Conservation (phyloP, 1,284 basidiomycete genomes). For the Pisolithus thermaeus region DNA sequence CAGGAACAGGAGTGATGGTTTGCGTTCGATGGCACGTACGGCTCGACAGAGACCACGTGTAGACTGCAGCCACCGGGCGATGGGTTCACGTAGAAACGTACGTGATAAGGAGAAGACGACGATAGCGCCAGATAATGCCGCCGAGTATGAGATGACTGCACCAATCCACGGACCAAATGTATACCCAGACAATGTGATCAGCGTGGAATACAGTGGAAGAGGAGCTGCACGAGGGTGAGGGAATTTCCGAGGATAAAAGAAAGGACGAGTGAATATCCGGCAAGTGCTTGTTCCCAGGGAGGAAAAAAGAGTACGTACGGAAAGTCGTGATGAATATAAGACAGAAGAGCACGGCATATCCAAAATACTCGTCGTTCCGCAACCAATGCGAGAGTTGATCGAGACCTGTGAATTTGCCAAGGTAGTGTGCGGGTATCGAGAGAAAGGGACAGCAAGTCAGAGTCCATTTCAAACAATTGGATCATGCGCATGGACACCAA, state of each 20-base stretch:
- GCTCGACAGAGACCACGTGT: slow-evolving; percentile 64
- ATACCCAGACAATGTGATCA: slow-evolving; percentile 84
- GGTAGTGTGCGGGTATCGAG: background rate
- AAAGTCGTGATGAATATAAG: slow-evolving; percentile 80
- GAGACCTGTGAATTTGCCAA: slow-evolving; percentile 40
- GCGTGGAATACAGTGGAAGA: slow-evolving; percentile 80
- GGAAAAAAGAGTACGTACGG: slow-evolving; percentile 47
- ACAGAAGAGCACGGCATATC: slow-evolving; percentile 66
- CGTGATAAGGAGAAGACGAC: slow-evolving; percentile 75
- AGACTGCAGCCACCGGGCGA: slow-evolving; percentile 66
- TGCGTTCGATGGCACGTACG: slow-evolving; percentile 82
- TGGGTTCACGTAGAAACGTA: slow-evolving; percentile 60
- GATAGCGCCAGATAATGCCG: slow-evolving; percentile 77
- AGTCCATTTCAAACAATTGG: background rate
- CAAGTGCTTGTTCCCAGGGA: slow-evolving; percentile 1
- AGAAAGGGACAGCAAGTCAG: background rate
- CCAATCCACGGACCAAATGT: slow-evolving; percentile 79
- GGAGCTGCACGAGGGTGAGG: slow-evolving; percentile 47
- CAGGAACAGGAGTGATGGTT: slow-evolving; percentile 78
- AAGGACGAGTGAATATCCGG: slow-evolving; percentile 10
- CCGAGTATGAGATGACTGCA: slow-evolving; percentile 75
- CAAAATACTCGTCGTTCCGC: slow-evolving; percentile 57
- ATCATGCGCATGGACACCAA: background rate
- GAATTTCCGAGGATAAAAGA: slow-evolving; percentile 13
- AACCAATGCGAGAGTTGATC: slow-evolving; percentile 72